Evolutionary conservation across 2,329 filamentous ascomycete species (phyloP), one percentile per base, ranked within the genome.

Genomic region (Rutstroemia sp.): DNA sequence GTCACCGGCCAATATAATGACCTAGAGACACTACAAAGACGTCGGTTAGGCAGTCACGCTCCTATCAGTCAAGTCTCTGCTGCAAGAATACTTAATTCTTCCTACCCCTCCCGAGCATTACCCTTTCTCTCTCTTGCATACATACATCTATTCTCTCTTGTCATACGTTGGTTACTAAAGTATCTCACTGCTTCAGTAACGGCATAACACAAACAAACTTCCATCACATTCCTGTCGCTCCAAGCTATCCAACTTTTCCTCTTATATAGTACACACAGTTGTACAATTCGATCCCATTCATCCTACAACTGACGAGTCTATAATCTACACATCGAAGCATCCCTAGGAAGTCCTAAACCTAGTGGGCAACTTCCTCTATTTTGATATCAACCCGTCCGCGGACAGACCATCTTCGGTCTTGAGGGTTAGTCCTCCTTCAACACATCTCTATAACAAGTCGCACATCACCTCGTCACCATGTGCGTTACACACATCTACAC

Each of bases 401-500:
- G 17, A 23, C 19, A 45, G 21, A 8, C 8, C 38, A 55, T 12
- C 9, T 44, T 39, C n/a, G 53, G 27, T 51, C 27, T 44, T 45
- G 38, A 51, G 38, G 17, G 36, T 38, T 36, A 44, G 17, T 38
- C 21, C 38, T 55, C 40, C 27, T 40, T 23, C 38, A 51, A 27
- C 25, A 45, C 25, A 55, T 44, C 47, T 14, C 53, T 12, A 36
- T 4, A 23, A 46, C 7, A 50, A 55, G 25, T 25, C 17, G 30
- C 38, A 51, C 36, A 44, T 25, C 30, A 23, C 19, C 10, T 19
- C 62, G 63, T 65, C 72, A 74, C 70, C 49, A 81, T 81, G 78
- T 81, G 78, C 69, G 73, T 73, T 60, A 75, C 73, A 58, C 72
- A 77, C 63, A 60, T 76, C 51, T 77, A 73, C 70, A 70, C 74